Percentiles rank a stretch among this genome's conserved stretches.
Conservation (phyloP, 176 grass and related monocot genomes). For the Stipa capillata region DNA sequence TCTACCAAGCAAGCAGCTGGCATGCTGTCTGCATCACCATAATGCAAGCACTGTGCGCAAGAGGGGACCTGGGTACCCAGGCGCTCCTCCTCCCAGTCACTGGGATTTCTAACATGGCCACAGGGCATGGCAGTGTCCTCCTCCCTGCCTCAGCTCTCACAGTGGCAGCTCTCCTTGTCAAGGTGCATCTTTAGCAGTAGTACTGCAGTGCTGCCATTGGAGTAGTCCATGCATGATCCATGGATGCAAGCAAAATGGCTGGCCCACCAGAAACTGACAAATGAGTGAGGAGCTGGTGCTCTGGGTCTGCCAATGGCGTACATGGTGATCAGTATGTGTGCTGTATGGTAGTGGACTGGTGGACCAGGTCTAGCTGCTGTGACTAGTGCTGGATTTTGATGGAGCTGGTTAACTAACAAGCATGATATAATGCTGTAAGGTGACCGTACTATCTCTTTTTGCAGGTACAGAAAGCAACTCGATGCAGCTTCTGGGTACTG, state of each 20-base stretch:
- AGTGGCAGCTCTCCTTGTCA: background rate
- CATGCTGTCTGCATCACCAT: background rate
- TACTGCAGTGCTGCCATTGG: background rate
- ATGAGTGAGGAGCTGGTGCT: no score
- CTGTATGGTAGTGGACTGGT: no score
- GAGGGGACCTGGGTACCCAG: background rate
- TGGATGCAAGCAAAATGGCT: background rate
- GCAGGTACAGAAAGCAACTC: background rate
- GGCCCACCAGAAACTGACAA: background rate
- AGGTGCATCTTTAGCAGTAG: background rate
- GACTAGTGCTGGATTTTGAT: no score
- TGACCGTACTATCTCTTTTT: background rate
- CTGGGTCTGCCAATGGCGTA: background rate
- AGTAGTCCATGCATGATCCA: conserved; percentile 2
- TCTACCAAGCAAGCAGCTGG: conserved; percentile 1
- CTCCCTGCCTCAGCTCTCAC: conserved; percentile 2
- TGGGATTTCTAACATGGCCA: conserved; percentile 7
- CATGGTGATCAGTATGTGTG: no score
- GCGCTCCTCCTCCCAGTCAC: background rate
- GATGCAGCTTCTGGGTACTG: no score
- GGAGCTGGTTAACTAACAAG: no score
- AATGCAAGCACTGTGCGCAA: background rate
- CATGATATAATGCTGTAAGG: background rate
- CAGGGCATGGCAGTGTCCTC: conserved; percentile 6
- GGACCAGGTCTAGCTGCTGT: no score